Conservation (phyloP, 495 filamentous ascomycete genomes). For the Stereocaulon alpinum region DNA sequence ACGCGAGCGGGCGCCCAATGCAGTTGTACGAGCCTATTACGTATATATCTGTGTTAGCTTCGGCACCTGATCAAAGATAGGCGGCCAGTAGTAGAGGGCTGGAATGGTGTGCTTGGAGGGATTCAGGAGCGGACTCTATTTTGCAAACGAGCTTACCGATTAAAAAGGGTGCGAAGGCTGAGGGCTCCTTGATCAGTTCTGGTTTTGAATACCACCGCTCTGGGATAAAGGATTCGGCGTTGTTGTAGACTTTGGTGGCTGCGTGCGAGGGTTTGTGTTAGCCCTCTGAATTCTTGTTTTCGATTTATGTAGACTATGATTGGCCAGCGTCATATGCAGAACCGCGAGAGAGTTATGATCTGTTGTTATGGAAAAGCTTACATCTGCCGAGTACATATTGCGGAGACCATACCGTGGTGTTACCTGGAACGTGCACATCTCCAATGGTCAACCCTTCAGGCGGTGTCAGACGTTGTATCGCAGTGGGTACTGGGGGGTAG, state of each 20-base stretch:
- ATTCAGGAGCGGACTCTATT: too few species aligned
- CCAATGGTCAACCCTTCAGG: slow-evolving; percentile 22
- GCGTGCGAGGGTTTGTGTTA: too few species aligned
- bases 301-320: slow-evolving; percentile 23
- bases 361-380: background rate
- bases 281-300: slow-evolving; percentile 6
- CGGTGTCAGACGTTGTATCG: slow-evolving; percentile 32
- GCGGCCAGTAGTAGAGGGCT: too few species aligned
- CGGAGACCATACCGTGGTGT: slow-evolving; percentile 31
- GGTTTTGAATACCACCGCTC: slow-evolving; percentile 43
- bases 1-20: too few species aligned
- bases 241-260: slow-evolving; percentile 20
- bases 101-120: too few species aligned
- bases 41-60: too few species aligned
- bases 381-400: slow-evolving; percentile 30
- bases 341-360: background rate
- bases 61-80: too few species aligned
- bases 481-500: slow-evolving; percentile 39
- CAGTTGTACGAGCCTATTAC: too few species aligned
- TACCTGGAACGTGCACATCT: slow-evolving; percentile 28
- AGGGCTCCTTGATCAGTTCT: slow-evolving; percentile 36
- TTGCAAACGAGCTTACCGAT: slow-evolving; percentile 23
- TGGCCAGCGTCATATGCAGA: background rate
- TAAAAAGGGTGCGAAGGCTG: slow-evolving; percentile 44
- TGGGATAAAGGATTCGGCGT: slow-evolving; percentile 38